These are phyloP conservation scores for Arabis alpina DNA, from an alignment of 345 rosid species.

Conservation along the genomic window DNA sequence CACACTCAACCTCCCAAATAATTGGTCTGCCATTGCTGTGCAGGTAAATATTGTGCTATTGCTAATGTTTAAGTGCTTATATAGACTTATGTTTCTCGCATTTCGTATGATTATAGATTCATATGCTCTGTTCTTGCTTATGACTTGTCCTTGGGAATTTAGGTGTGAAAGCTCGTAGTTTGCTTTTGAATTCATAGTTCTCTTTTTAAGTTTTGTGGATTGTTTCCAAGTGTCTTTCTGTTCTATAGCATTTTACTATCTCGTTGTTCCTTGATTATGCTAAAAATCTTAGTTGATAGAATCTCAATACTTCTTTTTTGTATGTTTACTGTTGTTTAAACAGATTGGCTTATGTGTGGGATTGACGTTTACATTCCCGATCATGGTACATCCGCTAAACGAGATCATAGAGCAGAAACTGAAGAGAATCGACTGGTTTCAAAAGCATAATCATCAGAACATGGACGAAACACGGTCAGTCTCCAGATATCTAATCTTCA, in stretches of 20 bases:
- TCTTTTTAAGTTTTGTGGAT: background rate
- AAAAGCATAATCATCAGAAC: constrained; percentile 38
- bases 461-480: constrained; percentile 42
- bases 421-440: constrained; percentile 49
- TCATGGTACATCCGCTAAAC: constrained; percentile 81
- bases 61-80: background rate
- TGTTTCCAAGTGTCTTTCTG: background rate
- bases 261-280: background rate
- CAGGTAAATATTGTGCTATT: constrained; percentile 55
- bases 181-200: background rate
- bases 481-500: constrained; percentile 48
- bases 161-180: background rate
- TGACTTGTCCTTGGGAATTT: background rate
- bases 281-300: background rate
- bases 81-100: background rate
- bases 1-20: constrained; percentile 76
- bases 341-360: constrained; percentile 93
- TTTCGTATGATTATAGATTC: background rate
- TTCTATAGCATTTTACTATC: background rate
- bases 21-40: constrained; percentile 74
- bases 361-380: constrained; percentile 79
- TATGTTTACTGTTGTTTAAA: constrained; percentile 17
- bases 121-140: constrained; percentile 5
- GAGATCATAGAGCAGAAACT: constrained; percentile 87
- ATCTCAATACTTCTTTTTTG: constrained; percentile 1